Conservation (phyloP, 495 filamentous ascomycete species). For the Choiromyces venosus region DNA sequence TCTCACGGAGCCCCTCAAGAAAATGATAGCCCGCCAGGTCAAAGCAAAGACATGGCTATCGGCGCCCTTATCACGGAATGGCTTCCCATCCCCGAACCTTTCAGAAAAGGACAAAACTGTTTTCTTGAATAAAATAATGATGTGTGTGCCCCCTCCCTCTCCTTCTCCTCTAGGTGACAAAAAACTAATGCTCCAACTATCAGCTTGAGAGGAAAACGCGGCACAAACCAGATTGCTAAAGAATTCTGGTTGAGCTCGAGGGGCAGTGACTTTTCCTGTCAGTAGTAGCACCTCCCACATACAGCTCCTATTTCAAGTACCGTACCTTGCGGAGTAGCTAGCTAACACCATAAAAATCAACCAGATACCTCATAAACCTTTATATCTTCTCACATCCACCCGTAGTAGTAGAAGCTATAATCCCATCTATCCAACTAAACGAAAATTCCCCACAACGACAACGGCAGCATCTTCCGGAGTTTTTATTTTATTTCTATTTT, state of each 20-base stretch:
- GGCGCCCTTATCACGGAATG: conserved; percentile 50
- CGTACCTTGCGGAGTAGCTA: not conserved
- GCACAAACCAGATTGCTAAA: conserved; percentile 39
- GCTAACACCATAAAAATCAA: not conserved
- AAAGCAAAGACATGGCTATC: conserved; percentile 58
- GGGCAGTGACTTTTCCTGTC: conserved; percentile 42
- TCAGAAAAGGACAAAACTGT: conserved; percentile 54
- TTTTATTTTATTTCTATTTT: not conserved
- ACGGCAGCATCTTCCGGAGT: not conserved
- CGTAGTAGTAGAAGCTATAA: not conserved
- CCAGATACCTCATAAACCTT: not conserved
- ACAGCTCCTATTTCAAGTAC: not conserved
- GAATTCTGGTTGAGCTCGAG: conserved; percentile 42
- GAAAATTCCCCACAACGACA: not conserved
- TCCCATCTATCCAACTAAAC: not conserved
- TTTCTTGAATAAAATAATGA: conserved; percentile 58
- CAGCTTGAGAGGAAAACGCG: conserved; percentile 40
- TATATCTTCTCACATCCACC: not conserved
- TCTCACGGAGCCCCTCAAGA: conserved; percentile 71
- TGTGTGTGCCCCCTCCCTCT: conserved; percentile 44
- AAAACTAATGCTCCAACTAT: conserved; percentile 45
- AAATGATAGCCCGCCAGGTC: conserved; percentile 62
- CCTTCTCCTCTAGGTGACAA: conserved; percentile 39
- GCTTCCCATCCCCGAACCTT: conserved; percentile 61
- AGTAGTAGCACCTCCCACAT: not conserved